Conservation (phyloP, 2,329 filamentous ascomycete genomes). For the Cordyceps cicadae region DNA sequence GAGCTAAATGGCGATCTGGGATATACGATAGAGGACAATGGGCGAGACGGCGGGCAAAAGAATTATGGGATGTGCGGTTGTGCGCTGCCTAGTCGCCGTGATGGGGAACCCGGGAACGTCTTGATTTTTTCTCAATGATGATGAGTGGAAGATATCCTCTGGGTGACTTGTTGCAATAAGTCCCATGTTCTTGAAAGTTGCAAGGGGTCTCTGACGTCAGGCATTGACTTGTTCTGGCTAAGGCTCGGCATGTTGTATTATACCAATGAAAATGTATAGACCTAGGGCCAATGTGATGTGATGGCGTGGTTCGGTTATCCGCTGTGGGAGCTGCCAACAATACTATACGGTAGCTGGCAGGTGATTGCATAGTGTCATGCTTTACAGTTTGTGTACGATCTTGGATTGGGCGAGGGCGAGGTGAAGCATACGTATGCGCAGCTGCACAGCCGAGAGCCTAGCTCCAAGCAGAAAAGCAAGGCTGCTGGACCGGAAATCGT, state of each 20-base stretch:
- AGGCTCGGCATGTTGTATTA: conserved; percentile 22
- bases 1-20: conserved; percentile 33
- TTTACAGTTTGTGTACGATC: neutral
- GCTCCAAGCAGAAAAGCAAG: neutral
- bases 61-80: neutral
- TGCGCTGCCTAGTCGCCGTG: neutral
- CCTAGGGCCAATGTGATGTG: conserved; percentile 4
- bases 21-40: conserved; percentile 11
- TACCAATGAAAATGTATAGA: conserved; percentile 20
- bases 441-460: too few relatives aligned
- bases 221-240: neutral
- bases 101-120: neutral
- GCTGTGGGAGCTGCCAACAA: too few relatives aligned
- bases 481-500: neutral
- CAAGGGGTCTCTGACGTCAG: neutral
- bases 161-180: neutral
- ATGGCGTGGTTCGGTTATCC: neutral
- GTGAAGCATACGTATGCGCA: too few relatives aligned
- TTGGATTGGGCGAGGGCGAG: too few relatives aligned
- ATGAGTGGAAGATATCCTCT: neutral
- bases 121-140: neutral
- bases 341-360: too few relatives aligned
- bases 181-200: neutral
- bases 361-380: neutral
- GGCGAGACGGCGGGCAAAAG: neutral